phyloP scores from a whole-genome alignment of 2,329 filamentous ascomycete genomes.

The Fusarium armeniacum region DNA sequence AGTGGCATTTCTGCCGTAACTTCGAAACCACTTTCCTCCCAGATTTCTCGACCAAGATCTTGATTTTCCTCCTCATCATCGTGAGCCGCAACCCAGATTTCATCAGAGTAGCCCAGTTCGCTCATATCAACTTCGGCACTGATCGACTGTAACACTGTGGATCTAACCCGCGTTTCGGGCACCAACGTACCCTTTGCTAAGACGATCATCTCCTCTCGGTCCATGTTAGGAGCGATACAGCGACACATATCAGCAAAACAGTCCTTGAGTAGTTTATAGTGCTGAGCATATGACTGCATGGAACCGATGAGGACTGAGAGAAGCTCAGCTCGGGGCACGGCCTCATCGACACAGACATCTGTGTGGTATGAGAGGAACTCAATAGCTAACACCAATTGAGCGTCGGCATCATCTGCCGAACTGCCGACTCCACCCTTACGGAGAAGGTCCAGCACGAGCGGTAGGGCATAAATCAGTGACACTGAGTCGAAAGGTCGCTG shows the following conservation, averaged over 20 bases:
- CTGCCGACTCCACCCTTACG: constrained; percentile 82
- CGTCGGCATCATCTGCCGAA: constrained; percentile 83
- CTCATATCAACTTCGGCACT: constrained; percentile 93
- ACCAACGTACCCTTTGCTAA: constrained; percentile 86
- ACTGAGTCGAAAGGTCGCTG: constrained; percentile 93
- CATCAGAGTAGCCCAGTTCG: constrained; percentile 85
- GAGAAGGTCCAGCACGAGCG: constrained; percentile 83
- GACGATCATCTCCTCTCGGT: constrained; percentile 76
- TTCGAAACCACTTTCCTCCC: constrained; percentile 91
- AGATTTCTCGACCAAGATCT: constrained; percentile 87
- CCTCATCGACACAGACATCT: constrained; percentile 78
- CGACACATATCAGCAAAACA: constrained; percentile 89
- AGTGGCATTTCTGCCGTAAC: constrained; percentile 74
- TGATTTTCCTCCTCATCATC: constrained; percentile 91
- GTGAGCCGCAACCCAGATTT: constrained; percentile 94
- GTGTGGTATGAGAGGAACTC: constrained; percentile 94
- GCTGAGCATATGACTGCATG: constrained; percentile 91
- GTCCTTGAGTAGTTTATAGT: constrained; percentile 96
- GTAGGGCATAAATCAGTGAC: constrained; percentile 88
- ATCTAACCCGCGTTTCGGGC: constrained; percentile 82
- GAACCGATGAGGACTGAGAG: constrained; percentile 79
- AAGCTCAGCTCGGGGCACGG: constrained; percentile 82
- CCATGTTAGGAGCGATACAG: constrained; percentile 86
- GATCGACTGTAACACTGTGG: constrained; percentile 88
- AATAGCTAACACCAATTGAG: constrained; percentile 88